A percentile compares a stretch with the other conserved stretches of the same genome.
These are phyloP conservation scores for Exserohilum turcica DNA, from an alignment of 2,329 filamentous ascomycete genomes.

Conservation along the genomic window DNA sequence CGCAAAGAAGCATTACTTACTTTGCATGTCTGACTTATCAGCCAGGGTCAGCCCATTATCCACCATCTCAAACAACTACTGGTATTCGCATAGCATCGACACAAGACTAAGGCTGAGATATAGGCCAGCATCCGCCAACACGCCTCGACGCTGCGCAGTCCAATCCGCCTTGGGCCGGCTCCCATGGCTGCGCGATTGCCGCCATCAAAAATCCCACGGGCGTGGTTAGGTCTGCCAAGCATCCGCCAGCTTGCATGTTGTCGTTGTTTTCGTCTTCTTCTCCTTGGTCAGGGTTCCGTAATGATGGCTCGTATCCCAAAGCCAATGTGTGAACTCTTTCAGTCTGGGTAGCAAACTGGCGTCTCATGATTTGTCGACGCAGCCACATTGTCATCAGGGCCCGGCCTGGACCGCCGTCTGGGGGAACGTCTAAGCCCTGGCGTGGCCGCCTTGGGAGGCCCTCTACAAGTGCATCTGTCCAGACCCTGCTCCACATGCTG, in stretches of 20 bases:
- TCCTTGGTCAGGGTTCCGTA: not conserved
- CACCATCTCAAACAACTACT: not conserved
- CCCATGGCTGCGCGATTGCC: slow-evolving; percentile 1
- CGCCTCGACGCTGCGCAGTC: not conserved
- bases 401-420: not conserved
- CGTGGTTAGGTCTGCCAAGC: not conserved
- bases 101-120: not conserved
- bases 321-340: not conserved
- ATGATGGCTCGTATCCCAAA: not conserved
- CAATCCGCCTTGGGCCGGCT: not conserved
- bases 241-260: not conserved
- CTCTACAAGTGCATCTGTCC: not conserved
- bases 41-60: not conserved
- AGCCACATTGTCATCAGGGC: not conserved
- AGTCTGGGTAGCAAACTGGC: not conserved
- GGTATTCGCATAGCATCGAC: not conserved
- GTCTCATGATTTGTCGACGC: not conserved
- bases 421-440: not conserved
- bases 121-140: not conserved
- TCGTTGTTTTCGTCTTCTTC: no score
- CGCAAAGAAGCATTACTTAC: slow-evolving; percentile 4
- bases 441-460: not conserved
- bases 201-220: not conserved
- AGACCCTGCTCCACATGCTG: not conserved
- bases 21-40: not conserved